These are phyloP conservation scores for Fusarium chuoi DNA, from an alignment of 2,329 filamentous ascomycete species.

Conservation along the genomic window DNA sequence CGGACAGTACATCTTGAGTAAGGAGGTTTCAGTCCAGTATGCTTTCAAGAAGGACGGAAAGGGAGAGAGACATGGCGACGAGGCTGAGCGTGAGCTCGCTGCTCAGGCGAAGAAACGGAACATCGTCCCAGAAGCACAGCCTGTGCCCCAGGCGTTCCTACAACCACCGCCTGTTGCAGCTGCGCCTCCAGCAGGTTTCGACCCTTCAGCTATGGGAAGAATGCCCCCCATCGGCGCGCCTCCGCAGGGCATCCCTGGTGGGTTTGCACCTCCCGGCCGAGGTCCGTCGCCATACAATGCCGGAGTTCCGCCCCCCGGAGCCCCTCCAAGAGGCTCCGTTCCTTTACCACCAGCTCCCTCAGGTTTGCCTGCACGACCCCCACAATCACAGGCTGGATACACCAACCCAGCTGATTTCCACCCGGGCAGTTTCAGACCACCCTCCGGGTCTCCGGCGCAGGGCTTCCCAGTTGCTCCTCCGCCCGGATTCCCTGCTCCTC, in stretches of 20 bases:
- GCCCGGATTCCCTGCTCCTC: constrained; percentile 53
- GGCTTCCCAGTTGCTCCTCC: constrained; percentile 55
- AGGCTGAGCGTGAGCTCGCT: constrained; percentile 91
- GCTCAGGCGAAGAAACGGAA: constrained; percentile 95
- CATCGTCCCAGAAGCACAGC: constrained; percentile 82
- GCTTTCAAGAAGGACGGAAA: constrained; percentile 99
- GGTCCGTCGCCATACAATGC: constrained; percentile 50
- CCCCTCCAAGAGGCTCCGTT: constrained; percentile 44
- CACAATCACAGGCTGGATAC: constrained; percentile 57
- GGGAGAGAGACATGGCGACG: constrained; percentile 93
- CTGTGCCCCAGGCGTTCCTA: constrained; percentile 79
- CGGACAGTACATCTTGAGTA: constrained; percentile 96
- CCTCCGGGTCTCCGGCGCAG: constrained; percentile 50
- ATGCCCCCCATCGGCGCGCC: constrained; percentile 45
- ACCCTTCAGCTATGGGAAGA: constrained; percentile 47
- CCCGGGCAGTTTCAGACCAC: constrained; percentile 54
- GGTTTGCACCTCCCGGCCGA: constrained; percentile 52
- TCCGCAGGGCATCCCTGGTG: constrained; percentile 51
- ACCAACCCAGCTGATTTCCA: constrained; percentile 61
- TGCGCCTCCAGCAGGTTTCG: constrained; percentile 48
- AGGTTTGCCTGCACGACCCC: constrained; percentile 62
- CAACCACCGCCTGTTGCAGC: constrained; percentile 44
- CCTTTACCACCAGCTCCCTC: constrained; percentile 61
- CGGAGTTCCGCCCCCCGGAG: constrained; percentile 41
- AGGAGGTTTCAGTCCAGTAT: constrained; percentile 96